These are phyloP conservation scores for Gaertneriomyces sp. DNA, from an alignment of 192 early-diverging fungal species.

Conservation along the genomic window DNA sequence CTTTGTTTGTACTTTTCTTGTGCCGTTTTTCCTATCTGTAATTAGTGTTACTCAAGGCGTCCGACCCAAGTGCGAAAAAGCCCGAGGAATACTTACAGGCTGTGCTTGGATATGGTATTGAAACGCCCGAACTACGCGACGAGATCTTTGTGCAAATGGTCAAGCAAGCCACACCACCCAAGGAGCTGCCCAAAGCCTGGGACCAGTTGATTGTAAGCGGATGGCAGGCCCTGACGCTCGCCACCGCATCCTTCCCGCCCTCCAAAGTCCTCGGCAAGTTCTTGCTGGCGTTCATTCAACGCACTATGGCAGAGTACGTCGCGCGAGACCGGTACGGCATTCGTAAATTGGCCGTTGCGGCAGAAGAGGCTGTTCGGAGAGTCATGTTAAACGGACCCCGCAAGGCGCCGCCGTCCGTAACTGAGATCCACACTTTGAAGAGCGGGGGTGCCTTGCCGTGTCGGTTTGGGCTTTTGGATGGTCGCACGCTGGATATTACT, in stretches of 20 bases:
- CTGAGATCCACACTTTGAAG: conserved; percentile 25
- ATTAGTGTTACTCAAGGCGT: conserved; percentile 31
- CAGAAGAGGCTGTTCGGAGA: conserved; percentile 32
- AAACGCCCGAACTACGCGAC: conserved; percentile 39
- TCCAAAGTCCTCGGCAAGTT: conserved; percentile 46
- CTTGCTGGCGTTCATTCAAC: conserved; percentile 40
- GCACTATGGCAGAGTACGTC: conserved; percentile 23
- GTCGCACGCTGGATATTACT: conserved; percentile 35
- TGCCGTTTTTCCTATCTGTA: not conserved
- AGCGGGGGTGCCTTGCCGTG: conserved; percentile 26
- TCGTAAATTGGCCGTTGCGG: conserved; percentile 34
- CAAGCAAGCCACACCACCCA: conserved; percentile 43
- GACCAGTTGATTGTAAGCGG: conserved; percentile 33
- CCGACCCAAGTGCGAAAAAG: conserved; percentile 42
- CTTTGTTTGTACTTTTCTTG: not conserved
- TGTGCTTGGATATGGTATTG: conserved; percentile 33
- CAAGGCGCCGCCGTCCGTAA: conserved; percentile 36
- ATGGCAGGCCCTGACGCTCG: conserved; percentile 41
- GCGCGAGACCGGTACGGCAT: conserved; percentile 25
- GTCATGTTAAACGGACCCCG: conserved; percentile 43
- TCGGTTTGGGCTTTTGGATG: conserved; percentile 45
- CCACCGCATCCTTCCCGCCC: conserved; percentile 44
- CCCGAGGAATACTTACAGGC: conserved; percentile 35
- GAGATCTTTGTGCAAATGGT: conserved; percentile 51
- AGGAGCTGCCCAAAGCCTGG: conserved; percentile 36